Conservation (phyloP, 2,329 filamentous ascomycete species). For the Fusarium redolens region DNA sequence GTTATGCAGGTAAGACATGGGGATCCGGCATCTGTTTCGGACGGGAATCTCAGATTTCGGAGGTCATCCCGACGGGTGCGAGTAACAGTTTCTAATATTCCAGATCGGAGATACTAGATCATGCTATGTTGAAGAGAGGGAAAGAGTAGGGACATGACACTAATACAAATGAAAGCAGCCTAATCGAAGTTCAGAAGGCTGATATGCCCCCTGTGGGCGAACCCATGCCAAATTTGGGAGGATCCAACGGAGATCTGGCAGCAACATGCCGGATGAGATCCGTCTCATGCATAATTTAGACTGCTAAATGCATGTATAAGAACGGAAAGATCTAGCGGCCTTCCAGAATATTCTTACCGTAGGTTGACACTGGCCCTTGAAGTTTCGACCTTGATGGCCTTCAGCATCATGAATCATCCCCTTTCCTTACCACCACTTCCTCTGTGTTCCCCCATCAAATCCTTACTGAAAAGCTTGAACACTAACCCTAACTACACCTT, state of each 20-base stretch:
- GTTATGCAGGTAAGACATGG: constrained; percentile 22
- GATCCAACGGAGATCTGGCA: background rate
- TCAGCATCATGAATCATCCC: background rate
- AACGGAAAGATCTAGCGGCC: background rate
- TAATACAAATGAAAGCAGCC: accelerated
- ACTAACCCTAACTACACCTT: background rate
- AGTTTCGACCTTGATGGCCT: background rate
- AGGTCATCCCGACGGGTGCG: constrained; percentile 7
- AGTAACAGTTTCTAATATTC: constrained; percentile 3
- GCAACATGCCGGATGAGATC: background rate
- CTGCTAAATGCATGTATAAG: background rate
- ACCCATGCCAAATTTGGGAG: background rate
- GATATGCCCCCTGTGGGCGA: background rate
- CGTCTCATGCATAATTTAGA: background rate
- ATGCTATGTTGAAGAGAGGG: background rate
- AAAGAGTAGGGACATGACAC: accelerated
- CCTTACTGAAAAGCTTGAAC: background rate
- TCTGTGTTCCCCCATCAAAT: background rate
- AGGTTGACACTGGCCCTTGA: too few species aligned
- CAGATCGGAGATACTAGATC: background rate
- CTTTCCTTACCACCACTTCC: background rate
- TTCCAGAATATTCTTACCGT: background rate
- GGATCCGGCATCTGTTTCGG: constrained; percentile 26
- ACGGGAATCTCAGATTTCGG: constrained; percentile 32
- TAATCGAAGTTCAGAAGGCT: background rate